Percentiles rank a stretch among this genome's conserved stretches.
Evolutionary conservation across 345 rosid genomes (phyloP).

Genomic region (Bruguiera sexangula): DNA sequence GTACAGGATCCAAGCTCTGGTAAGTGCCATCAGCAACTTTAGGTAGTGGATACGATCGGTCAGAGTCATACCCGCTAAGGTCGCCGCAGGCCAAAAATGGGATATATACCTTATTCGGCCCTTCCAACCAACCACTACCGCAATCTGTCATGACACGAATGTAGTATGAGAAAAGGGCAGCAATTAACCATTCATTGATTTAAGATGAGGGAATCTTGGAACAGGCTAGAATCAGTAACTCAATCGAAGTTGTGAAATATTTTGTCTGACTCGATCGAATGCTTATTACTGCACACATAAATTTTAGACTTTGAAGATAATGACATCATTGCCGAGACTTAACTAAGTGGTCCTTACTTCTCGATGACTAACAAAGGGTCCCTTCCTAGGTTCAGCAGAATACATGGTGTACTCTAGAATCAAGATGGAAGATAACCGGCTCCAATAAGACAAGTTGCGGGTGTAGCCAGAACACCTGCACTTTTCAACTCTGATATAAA

Average conservation of each 20-base stretch:
- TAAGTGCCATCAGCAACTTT: slow-evolving; percentile 68
- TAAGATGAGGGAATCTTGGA: not conserved
- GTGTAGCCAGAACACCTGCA: not conserved
- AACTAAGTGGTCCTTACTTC: not conserved
- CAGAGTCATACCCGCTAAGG: slow-evolving; percentile 84
- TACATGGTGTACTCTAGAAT: not conserved
- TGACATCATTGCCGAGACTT: not conserved
- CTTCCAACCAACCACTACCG: slow-evolving; percentile 88
- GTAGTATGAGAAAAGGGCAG: not conserved
- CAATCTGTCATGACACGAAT: slow-evolving; percentile 51
- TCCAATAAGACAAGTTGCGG: slow-evolving; percentile 1
- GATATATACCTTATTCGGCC: slow-evolving; percentile 85
- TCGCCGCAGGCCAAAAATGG: slow-evolving; percentile 92
- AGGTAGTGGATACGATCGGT: slow-evolving; percentile 84
- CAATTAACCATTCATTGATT: not conserved
- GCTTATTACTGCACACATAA: not conserved
- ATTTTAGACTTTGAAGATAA: too few species aligned
- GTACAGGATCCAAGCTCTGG: slow-evolving; percentile 84
- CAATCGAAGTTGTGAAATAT: not conserved
- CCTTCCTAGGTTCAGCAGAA: not conserved
- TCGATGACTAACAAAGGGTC: not conserved
- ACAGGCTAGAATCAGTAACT: not conserved
- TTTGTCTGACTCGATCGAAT: not conserved
- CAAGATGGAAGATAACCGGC: not conserved
- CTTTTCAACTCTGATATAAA: slow-evolving; percentile 1